Evolutionary conservation across 306 rosid species (phyloP).

Genomic region (Cajanus cajan): DNA sequence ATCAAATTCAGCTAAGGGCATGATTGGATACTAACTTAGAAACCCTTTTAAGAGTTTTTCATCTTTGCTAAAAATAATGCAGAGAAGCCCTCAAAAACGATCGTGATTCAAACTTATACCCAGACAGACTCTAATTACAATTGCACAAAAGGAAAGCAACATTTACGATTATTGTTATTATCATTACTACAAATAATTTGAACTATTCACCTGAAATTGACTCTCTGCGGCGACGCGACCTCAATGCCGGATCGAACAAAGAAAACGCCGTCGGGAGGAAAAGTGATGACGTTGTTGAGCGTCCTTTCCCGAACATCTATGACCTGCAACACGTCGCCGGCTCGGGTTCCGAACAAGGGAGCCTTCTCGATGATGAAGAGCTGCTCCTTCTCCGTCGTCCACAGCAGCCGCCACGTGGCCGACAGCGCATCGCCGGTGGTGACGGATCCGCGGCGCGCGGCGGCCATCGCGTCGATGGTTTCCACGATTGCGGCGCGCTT

Average conservation of each 20-base stretch:
- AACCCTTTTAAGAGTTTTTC: too few relatives aligned
- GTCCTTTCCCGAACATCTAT: conserved; percentile 57
- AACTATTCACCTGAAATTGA: conserved; percentile 65
- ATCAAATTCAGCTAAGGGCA: not conserved
- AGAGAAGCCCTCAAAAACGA: too few relatives aligned
- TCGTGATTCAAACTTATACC: too few relatives aligned
- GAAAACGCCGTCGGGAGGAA: conserved; percentile 94
- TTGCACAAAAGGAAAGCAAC: not conserved
- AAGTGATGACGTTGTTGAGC: conserved; percentile 84
- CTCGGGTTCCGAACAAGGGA: conserved; percentile 61
- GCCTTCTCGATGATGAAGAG: conserved; percentile 85
- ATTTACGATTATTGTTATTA: not conserved
- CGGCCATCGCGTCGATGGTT: conserved; percentile 61
- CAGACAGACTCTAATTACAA: too few relatives aligned
- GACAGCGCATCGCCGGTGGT: conserved; percentile 69
- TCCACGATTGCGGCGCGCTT: conserved; percentile 52
- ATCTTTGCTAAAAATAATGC: too few relatives aligned
- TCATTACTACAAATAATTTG: not conserved
- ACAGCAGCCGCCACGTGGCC: conserved; percentile 82
- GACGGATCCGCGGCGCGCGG: conserved; percentile 39
- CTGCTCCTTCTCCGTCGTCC: conserved; percentile 99
- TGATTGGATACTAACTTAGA: too few relatives aligned
- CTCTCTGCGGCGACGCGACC: conserved; percentile 73
- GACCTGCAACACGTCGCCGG: conserved; percentile 94
- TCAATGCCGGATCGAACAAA: conserved; percentile 77